Evolutionary conservation across 106 monocot species (phyloP).

Genomic region (Cymbidium sinense): DNA sequence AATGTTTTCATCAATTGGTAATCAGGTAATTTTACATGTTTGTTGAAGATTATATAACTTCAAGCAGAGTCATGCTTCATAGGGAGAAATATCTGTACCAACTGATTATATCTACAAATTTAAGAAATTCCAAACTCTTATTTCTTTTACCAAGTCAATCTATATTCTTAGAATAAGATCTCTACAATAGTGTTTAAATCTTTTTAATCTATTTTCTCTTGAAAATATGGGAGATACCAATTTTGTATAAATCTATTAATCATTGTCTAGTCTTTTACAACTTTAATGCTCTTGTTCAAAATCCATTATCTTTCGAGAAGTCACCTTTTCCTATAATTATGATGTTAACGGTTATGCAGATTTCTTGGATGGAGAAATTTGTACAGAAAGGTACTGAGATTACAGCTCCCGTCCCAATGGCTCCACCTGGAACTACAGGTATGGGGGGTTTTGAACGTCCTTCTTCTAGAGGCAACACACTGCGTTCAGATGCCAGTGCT

Average conservation of each 20-base stretch:
- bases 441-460: constrained; percentile 98
- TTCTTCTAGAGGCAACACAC: constrained; percentile 63
- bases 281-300: neutral
- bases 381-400: constrained; percentile 88
- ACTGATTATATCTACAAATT: neutral
- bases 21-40: neutral
- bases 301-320: neutral
- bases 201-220: neutral
- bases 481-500: constrained; percentile 95
- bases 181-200: neutral
- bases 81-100: neutral
- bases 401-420: constrained; percentile 92
- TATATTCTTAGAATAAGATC: constrained; percentile 1
- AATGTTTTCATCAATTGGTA: neutral
- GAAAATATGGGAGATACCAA: neutral
- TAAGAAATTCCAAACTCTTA: neutral
- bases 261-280: neutral
- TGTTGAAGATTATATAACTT: constrained; percentile 3
- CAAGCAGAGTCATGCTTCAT: neutral
- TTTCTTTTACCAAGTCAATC: neutral
- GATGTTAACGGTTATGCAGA: constrained; percentile 29
- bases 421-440: constrained; percentile 87
- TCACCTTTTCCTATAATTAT: neutral
- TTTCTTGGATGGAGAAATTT: constrained; percentile 99
- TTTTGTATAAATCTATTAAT: neutral